Evolutionary conservation across 2,329 filamentous ascomycete species (phyloP).

Genomic region (Cercospora janseana): DNA sequence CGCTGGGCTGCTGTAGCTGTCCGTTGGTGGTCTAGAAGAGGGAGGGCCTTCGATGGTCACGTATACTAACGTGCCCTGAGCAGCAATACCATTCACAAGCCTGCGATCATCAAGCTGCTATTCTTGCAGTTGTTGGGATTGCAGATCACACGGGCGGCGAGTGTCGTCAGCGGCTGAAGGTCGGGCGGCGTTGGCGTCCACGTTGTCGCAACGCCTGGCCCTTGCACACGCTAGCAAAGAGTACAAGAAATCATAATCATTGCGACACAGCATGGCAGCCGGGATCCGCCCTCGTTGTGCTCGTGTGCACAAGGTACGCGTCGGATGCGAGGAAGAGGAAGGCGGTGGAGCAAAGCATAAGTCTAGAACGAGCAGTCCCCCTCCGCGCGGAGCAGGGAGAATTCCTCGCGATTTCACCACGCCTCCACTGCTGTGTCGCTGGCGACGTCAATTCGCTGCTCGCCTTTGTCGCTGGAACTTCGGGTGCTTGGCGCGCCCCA

Average conservation of each 20-base stretch:
- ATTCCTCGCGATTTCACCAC: neutral
- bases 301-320: neutral
- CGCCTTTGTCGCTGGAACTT: conserved; percentile 1
- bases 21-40: too few relatives aligned
- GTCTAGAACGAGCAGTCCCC: neutral
- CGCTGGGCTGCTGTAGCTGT: neutral
- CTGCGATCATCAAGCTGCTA: neutral
- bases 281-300: neutral
- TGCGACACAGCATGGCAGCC: neutral
- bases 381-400: conserved; percentile 1
- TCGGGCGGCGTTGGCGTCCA: neutral
- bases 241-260: too few relatives aligned
- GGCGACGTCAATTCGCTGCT: neutral
- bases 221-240: too few relatives aligned
- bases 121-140: neutral
- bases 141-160: neutral
- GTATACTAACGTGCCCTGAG: too few relatives aligned
- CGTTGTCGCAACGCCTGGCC: neutral
- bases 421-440: neutral
- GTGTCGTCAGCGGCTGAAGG: neutral
- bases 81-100: too few relatives aligned
- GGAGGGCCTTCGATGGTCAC: too few relatives aligned
- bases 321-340: neutral
- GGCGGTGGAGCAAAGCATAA: conserved; percentile 1
- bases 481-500: conserved; percentile 6